phyloP scores from a whole-genome alignment of 2,329 filamentous ascomycete species.

The Curvularia sp. region DNA sequence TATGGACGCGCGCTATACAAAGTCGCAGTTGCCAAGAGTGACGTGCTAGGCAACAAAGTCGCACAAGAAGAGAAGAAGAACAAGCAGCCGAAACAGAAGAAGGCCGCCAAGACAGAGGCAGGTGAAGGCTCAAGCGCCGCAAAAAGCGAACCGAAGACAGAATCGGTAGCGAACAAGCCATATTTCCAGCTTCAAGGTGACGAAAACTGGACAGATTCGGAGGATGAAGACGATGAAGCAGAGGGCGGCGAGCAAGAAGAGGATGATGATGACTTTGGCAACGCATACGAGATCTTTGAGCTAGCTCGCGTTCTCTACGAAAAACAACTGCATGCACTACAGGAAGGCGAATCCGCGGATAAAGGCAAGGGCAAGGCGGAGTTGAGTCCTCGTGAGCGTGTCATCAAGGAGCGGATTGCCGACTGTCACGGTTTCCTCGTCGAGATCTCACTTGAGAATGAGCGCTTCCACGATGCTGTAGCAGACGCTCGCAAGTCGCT shows the following conservation, averaged over 20 bases:
- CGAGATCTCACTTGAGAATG: conserved; percentile 96
- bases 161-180: conserved; percentile 69
- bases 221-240: conserved; percentile 72
- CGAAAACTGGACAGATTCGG: conserved; percentile 83
- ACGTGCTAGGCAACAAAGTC: conserved; percentile 87
- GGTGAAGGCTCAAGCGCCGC: conserved; percentile 40
- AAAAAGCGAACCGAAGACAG: conserved; percentile 55
- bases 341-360: conserved; percentile 44
- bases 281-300: conserved; percentile 70
- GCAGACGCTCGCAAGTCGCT: conserved; percentile 81
- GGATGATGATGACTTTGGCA: conserved; percentile 68
- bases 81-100: conserved; percentile 59
- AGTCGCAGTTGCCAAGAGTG: conserved; percentile 91
- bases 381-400: conserved; percentile 42
- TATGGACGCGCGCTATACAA: conserved; percentile 95
- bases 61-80: conserved; percentile 64
- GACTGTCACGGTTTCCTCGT: conserved; percentile 94
- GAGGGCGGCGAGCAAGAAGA: conserved; percentile 58
- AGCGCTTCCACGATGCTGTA: conserved; percentile 88
- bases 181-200: conserved; percentile 94
- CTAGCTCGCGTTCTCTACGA: conserved; percentile 66
- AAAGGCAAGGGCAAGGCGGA: conserved; percentile 58
- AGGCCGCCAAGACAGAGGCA: conserved; percentile 52
- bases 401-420: conserved; percentile 78
- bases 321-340: conserved; percentile 61